These are phyloP conservation scores for Falciphora oryzae DNA, from an alignment of 2,329 filamentous ascomycete genomes.

Conservation along the genomic window DNA sequence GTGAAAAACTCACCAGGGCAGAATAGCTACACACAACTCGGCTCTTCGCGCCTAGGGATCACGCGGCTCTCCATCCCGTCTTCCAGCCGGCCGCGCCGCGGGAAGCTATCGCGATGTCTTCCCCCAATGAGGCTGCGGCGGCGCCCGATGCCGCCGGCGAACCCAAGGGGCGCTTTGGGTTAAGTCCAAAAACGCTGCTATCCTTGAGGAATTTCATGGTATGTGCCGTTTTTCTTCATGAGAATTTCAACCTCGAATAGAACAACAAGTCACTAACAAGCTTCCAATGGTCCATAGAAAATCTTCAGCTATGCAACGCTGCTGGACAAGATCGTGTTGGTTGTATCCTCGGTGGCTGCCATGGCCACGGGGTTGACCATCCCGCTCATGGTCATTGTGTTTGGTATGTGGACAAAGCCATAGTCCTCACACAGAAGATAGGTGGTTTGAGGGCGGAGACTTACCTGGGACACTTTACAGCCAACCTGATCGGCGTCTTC, in stretches of 20 bases:
- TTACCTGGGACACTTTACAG: slow-evolving; percentile 16
- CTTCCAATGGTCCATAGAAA: slow-evolving; percentile 15
- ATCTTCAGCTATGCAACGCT: slow-evolving; percentile 49
- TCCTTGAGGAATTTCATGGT: slow-evolving; percentile 10
- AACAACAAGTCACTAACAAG: not conserved
- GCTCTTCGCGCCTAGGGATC: not conserved
- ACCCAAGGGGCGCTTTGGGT: not conserved
- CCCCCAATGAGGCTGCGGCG: too few species aligned
- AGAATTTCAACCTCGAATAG: not conserved
- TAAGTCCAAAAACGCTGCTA: slow-evolving; percentile 6
- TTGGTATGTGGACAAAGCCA: slow-evolving; percentile 37
- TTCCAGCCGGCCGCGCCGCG: too few species aligned
- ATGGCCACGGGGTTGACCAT: slow-evolving; percentile 49
- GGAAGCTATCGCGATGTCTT: not conserved
- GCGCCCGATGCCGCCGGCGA: not conserved
- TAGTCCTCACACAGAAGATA: slow-evolving; percentile 14
- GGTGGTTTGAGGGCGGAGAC: not conserved
- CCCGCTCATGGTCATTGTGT: slow-evolving; percentile 55
- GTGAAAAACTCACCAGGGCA: too few species aligned
- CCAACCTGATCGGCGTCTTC: slow-evolving; percentile 26
- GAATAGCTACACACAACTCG: not conserved
- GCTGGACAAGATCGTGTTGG: slow-evolving; percentile 44
- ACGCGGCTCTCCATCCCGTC: not conserved
- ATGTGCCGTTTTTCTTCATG: not conserved
- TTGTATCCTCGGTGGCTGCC: slow-evolving; percentile 41